Evolutionary conservation across 441 rosid species (phyloP).

Genomic region (Flueggea neowawraea): DNA sequence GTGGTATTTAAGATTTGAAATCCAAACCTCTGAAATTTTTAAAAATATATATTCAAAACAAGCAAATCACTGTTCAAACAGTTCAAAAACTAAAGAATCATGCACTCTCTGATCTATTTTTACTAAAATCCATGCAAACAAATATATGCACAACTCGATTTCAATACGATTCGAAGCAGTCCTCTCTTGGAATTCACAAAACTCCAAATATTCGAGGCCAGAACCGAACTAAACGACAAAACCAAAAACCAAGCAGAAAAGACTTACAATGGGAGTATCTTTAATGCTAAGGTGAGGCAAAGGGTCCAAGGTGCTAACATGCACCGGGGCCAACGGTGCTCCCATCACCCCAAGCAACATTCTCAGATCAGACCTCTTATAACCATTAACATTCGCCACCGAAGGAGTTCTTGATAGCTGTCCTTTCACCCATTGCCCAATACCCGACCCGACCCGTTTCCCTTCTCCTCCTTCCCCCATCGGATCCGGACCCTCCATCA

Average conservation of each 20-base stretch:
- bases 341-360: slow-evolving; percentile 81
- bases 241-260: background rate
- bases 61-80: too few relatives aligned
- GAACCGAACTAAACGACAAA: too few relatives aligned
- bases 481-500: slow-evolving; percentile 83
- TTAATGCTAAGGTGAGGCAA: slow-evolving; percentile 75
- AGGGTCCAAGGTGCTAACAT: slow-evolving; percentile 68
- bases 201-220: too few relatives aligned
- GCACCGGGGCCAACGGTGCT: slow-evolving; percentile 82
- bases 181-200: too few relatives aligned
- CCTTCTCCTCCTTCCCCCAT: slow-evolving; percentile 53
- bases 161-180: too few relatives aligned
- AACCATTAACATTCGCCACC: slow-evolving; percentile 27
- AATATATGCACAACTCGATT: too few relatives aligned
- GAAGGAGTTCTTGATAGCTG: slow-evolving; percentile 66
- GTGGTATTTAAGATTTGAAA: too few relatives aligned
- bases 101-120: too few relatives aligned
- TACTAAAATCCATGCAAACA: too few relatives aligned
- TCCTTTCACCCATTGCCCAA: slow-evolving; percentile 81
- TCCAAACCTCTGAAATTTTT: too few relatives aligned
- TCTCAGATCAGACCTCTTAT: slow-evolving; percentile 65
- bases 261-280: slow-evolving; percentile 78
- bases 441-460: slow-evolving; percentile 53
- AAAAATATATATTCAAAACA: too few relatives aligned
- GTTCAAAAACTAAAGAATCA: too few relatives aligned